Base-by-base conservation (phyloP, 2,329 filamentous ascomycete genomes). In the Fusarium redolens region DNA sequence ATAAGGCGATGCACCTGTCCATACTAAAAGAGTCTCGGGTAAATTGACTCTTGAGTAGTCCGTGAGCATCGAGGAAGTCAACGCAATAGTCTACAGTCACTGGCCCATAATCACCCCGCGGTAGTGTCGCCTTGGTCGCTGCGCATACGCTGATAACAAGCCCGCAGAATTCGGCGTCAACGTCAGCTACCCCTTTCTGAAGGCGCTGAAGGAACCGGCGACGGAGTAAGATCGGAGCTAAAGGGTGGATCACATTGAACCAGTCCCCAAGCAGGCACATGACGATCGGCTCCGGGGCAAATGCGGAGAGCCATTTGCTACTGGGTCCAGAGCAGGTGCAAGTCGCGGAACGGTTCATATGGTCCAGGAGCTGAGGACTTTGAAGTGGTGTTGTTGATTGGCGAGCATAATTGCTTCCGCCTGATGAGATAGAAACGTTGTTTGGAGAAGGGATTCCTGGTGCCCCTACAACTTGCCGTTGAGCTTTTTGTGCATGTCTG, bases 1-100 rank as follows among this genome's bases (percentile, higher is more conserved):
- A 83, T 73, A 81, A 79, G 28, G 80, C 78, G 22, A 81, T 76
- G 65, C 81, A 81, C 72, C 80, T 82, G 50, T 83, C 80, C 2
- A 82, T 61, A 4, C 77, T 77, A 50, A 80, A 82, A 1, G 61
- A 48, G 1, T 73, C 54, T 14, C 62, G 61, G 0, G 59, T 37
- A 17, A 77, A 72, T 7, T 66, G 65, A 14, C 66, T 69, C 11
- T 70, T 51, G 1, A 81, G 66, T 14, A 82, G 64, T 4, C 74
- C 60, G 28, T 80, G 68, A 7, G 75, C 59, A 41, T 80, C 77
- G 15, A 82, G 73, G 17, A 81, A 78, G 17, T 75, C 69, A 3
- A 78, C 50, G 35, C 81, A 82, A 12, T 71, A 65, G 15, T 76
- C 65, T 15, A 80, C 74, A 1, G 79, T 81, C 18, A 82, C 62